phyloP scores from a whole-genome alignment of 305 asterid species.

The Fraxinus sp. region DNA sequence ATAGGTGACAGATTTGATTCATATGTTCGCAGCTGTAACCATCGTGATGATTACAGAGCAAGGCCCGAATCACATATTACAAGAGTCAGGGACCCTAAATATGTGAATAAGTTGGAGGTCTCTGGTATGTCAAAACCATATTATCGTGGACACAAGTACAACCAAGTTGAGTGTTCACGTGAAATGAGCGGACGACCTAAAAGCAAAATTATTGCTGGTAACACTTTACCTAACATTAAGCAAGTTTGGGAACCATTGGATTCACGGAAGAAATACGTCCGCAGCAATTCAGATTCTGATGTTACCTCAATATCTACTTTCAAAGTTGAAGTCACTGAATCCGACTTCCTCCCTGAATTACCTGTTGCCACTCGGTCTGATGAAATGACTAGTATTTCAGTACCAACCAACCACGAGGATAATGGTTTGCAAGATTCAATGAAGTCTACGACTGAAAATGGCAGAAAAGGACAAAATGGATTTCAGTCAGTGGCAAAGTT shows the following conservation, averaged over 20 bases:
- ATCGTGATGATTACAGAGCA: slow-evolving; percentile 53
- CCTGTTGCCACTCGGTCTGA: slow-evolving; percentile 48
- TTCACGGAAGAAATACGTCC: slow-evolving; percentile 60
- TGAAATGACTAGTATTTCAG: slow-evolving; percentile 39
- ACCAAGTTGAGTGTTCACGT: slow-evolving; percentile 46
- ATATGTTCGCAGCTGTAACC: slow-evolving; percentile 64
- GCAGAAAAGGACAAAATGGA: slow-evolving; percentile 28
- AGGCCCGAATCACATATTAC: slow-evolving; percentile 38
- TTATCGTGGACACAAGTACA: slow-evolving; percentile 48
- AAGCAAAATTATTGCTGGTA: slow-evolving; percentile 43
- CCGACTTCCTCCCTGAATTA: slow-evolving; percentile 45
- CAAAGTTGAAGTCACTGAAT: slow-evolving; percentile 53
- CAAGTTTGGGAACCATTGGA: slow-evolving; percentile 98
- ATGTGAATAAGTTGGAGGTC: slow-evolving; percentile 45
- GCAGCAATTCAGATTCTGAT: slow-evolving; percentile 69
- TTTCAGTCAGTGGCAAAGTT: slow-evolving; percentile 32
- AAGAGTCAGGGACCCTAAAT: slow-evolving; percentile 48
- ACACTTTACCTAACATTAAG: slow-evolving; percentile 40
- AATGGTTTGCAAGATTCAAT: slow-evolving; percentile 34
- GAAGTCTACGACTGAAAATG: slow-evolving; percentile 29
- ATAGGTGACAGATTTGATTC: slow-evolving; percentile 47
- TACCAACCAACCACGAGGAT: slow-evolving; percentile 34
- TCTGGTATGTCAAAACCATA: slow-evolving; percentile 62
- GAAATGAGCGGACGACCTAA: slow-evolving; percentile 58
- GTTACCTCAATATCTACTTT: slow-evolving; percentile 54